Evolutionary conservation across 495 filamentous ascomycete genomes (phyloP).

Genomic region (Umbilicaria muhlenbergii): DNA sequence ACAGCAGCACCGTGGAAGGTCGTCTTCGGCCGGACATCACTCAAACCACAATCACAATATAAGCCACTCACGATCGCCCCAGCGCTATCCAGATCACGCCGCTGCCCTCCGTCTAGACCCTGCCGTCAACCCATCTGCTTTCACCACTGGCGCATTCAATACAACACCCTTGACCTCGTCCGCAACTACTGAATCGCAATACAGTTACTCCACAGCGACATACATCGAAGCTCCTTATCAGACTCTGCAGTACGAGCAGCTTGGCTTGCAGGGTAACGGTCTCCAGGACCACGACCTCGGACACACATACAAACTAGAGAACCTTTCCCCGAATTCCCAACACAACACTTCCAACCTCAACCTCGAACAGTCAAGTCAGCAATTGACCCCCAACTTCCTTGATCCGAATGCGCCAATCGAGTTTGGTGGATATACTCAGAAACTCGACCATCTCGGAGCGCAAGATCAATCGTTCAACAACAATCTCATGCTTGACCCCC

Average conservation of each 20-base stretch:
- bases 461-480: conserved; percentile 6
- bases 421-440: conserved; percentile 9
- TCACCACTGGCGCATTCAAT: conserved; percentile 8
- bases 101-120: conserved; percentile 3
- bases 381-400: conserved; percentile 8
- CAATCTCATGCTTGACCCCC: conserved; percentile 27
- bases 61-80: conserved; percentile 15
- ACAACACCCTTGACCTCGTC: conserved; percentile 3
- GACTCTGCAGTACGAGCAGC: conserved; percentile 5
- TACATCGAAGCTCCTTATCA: conserved; percentile 9
- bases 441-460: conserved; percentile 6
- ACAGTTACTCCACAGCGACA: conserved; percentile 4
- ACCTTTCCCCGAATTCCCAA: conserved; percentile 4
- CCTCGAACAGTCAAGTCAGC: conserved; percentile 3
- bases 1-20: conserved; percentile 11
- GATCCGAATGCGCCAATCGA: conserved; percentile 1
- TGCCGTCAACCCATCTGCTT: conserved; percentile 5
- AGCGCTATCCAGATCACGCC: conserved; percentile 6
- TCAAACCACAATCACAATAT: conserved; percentile 10
- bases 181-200: conserved; percentile 4
- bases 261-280: conserved; percentile 8
- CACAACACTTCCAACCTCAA: conserved; percentile 5
- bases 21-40: conserved; percentile 11
- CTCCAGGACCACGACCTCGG: conserved; percentile 6
- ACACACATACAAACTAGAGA: conserved; percentile 8